phyloP scores from a whole-genome alignment of 352 stramenopile species.

The Elongisporangium anandrum region DNA sequence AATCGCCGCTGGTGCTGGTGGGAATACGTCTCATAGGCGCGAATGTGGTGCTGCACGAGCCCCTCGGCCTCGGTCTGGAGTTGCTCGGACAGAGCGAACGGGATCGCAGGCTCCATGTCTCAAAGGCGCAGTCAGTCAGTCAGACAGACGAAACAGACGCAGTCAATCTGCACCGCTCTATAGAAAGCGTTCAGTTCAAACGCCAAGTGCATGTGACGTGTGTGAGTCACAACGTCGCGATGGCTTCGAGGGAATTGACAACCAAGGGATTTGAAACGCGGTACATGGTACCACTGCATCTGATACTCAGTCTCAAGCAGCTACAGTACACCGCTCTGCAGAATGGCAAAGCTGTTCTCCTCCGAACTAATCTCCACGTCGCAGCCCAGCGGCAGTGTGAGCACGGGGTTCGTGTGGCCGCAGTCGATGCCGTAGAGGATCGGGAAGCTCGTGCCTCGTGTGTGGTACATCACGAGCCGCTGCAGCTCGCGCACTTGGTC shows the following conservation, averaged over 20 bases:
- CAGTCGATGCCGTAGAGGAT: conserved; percentile 58
- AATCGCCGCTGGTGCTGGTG: conserved; percentile 10
- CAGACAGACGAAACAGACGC: neutral
- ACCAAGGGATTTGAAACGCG: neutral
- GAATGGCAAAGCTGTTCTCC: conserved; percentile 22
- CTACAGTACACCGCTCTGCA: conserved; percentile 24
- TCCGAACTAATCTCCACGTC: conserved; percentile 31
- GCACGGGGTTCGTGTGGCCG: conserved; percentile 54
- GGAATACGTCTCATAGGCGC: conserved; percentile 14
- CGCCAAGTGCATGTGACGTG: neutral
- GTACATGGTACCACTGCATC: neutral
- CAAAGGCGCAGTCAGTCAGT: neutral
- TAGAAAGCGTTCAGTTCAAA: neutral
- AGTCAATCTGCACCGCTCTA: neutral
- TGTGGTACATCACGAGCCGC: conserved; percentile 48
- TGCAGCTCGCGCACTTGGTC: conserved; percentile 38
- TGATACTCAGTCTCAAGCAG: neutral
- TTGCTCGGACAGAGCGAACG: neutral
- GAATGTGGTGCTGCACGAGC: conserved; percentile 17
- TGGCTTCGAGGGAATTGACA: neutral
- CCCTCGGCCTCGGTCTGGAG: conserved; percentile 13
- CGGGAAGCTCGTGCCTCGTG: conserved; percentile 34
- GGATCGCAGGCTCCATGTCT: neutral
- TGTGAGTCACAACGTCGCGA: neutral
- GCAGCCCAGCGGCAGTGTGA: conserved; percentile 45